Base-by-base conservation (phyloP, 1,284 basidiomycete genomes). In the Boletellus deceptivus region DNA sequence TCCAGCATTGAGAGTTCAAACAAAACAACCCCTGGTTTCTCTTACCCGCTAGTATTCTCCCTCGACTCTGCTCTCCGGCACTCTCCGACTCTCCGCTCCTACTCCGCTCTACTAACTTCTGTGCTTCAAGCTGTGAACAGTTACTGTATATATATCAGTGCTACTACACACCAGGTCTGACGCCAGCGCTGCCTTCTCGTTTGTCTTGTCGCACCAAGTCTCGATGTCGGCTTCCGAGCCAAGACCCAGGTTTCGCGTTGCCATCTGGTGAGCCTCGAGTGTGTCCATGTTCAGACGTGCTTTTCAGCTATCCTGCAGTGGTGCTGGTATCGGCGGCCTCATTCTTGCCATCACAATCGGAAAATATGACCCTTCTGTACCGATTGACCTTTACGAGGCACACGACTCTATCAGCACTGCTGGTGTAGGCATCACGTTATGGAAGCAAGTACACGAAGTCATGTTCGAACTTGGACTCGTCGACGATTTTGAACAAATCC, bases 1-100 rank as follows among this genome's bases (percentile, higher is more conserved):
- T 66, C 60, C 40, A 77, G 59, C 75, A 78, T 78, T 43, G 42
- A 18, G 42, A 13, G 18, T 20, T 14, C 7, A 16, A 33, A 31
- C 29, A 11, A 31, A n/a, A n/a, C n/a, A n/a, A 4, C 6, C 6
- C 29, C 31, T 27, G 13, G 22, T 22, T 22, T 22, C 22, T 22
- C 22, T 22, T 22, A 22, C 20, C 20, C 20, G 20, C 20, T 22
- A 22, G 22, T 22, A 22, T 22, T 20, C 20, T 20, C 20, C 20
- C 20, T 20, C 2, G 20, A n/a, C 20, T 20, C 20, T 20, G 20
- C 20, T 20, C 20, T 20, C 20, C 20, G 20, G 20, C 20, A 3
- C 20, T 20, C 20, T 20, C 20, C 4, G 20, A 20, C 20, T 20
- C 20, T 20, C 20, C 20, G 20, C 20, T 20, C 20, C 3, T 20